A percentile compares a stretch with the other conserved stretches of the same genome.
These are phyloP conservation scores for Echinosophora koreensis DNA, from an alignment of 306 rosid genomes.

Conservation along the genomic window DNA sequence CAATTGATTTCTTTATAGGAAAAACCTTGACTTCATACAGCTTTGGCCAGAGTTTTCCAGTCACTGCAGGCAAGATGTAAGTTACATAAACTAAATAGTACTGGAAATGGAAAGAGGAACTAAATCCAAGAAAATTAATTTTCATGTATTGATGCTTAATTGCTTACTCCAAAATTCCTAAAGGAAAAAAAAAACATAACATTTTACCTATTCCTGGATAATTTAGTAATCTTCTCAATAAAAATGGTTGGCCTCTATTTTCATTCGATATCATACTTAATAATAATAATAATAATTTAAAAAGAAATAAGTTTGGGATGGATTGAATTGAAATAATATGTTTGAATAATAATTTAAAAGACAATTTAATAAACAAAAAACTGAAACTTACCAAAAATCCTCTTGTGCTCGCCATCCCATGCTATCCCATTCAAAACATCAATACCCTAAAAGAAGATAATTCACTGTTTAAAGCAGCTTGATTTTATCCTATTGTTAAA, in stretches of 20 bases:
- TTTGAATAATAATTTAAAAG: neutral
- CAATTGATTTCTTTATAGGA: constrained; percentile 49
- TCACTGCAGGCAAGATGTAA: constrained; percentile 64
- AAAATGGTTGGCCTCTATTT: neutral
- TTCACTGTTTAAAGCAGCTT: neutral
- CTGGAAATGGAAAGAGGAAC: constrained; percentile 1
- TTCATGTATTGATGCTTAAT: neutral
- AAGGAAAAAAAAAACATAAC: neutral
- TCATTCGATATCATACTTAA: neutral
- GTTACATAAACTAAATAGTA: constrained; percentile 12
- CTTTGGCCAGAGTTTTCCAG: constrained; percentile 94
- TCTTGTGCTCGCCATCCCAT: constrained; percentile 69
- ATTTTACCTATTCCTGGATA: neutral
- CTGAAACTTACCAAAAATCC: constrained; percentile 73
- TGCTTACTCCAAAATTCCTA: neutral
- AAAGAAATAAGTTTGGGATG: neutral
- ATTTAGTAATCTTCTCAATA: neutral
- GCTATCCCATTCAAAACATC: constrained; percentile 96
- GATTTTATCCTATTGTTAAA: too few species aligned
- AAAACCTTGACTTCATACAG: constrained; percentile 73
- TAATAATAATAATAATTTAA: neutral
- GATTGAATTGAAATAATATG: neutral
- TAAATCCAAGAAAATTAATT: neutral
- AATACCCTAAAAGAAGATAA: constrained; percentile 47
- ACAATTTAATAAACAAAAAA: neutral